These are phyloP conservation scores for Fusarium sp. DNA, from an alignment of 2,329 filamentous ascomycete genomes.

Conservation along the genomic window DNA sequence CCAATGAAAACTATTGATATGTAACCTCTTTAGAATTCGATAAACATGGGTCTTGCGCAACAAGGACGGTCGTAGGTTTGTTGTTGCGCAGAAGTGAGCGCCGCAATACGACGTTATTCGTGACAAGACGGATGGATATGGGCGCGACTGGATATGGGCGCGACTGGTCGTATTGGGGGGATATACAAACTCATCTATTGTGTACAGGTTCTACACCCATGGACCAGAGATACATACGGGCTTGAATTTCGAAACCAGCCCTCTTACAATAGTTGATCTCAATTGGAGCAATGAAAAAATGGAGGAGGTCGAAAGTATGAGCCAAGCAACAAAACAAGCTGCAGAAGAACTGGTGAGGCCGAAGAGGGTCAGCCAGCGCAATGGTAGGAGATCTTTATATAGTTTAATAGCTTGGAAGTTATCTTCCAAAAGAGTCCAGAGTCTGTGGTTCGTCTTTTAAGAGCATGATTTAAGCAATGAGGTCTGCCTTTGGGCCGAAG, in stretches of 20 bases:
- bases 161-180: neutral
- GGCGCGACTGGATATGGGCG: neutral
- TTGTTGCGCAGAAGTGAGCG: neutral
- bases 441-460: neutral
- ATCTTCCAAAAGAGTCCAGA: neutral
- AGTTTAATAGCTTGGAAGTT: neutral
- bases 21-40: accelerated
- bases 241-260: accelerated
- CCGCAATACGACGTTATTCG: neutral
- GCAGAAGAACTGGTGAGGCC: neutral
- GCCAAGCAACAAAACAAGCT: accelerated
- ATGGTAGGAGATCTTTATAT: accelerated
- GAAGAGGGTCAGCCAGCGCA: neutral
- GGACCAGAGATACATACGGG: accelerated
- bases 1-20: neutral
- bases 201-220: accelerated
- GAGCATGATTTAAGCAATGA: no score
- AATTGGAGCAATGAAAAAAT: accelerated
- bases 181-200: accelerated
- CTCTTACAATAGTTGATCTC: neutral
- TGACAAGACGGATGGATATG: neutral
- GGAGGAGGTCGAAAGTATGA: no score
- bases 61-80: neutral
- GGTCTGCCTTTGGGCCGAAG: no score
- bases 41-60: accelerated